Conservation (phyloP, 2,329 filamentous ascomycete genomes). For the Pseudogymnoascus destructans region DNA sequence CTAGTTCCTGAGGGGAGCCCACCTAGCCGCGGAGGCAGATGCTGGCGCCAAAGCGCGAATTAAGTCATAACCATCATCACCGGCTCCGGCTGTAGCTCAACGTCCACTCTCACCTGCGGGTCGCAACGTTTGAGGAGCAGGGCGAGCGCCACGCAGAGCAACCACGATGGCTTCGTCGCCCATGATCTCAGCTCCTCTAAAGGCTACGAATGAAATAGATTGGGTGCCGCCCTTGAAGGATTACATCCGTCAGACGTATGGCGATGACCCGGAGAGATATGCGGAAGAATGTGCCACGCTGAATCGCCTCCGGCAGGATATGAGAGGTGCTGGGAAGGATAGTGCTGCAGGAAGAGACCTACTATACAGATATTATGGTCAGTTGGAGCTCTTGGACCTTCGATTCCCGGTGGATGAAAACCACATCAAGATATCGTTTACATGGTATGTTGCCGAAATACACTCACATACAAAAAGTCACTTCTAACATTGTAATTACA, state of each 20-base stretch:
- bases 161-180: constrained; percentile 24
- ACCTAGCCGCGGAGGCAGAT: constrained; percentile 7
- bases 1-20: constrained; percentile 3
- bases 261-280: constrained; percentile 93
- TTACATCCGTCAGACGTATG: constrained; percentile 88
- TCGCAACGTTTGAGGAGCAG: not conserved
- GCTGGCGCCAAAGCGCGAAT: constrained; percentile 2
- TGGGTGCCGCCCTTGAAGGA: constrained; percentile 85
- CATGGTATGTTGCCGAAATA: constrained; percentile 53
- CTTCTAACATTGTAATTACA: constrained; percentile 30
- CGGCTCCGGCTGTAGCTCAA: not conserved
- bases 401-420: constrained; percentile 96
- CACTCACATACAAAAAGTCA: not conserved
- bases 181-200: constrained; percentile 91
- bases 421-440: constrained; percentile 98
- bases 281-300: constrained; percentile 88
- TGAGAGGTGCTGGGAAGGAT: constrained; percentile 93
- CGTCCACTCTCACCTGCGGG: constrained; percentile 7
- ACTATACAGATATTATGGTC: constrained; percentile 93
- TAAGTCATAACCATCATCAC: constrained; percentile 4
- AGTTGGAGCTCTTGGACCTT: constrained; percentile 86
- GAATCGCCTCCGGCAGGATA: constrained; percentile 91
- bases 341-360: constrained; percentile 87
- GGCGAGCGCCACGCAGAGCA: not conserved
- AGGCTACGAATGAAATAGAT: constrained; percentile 93